Evolutionary conservation across 352 stramenopile genomes (phyloP).

Genomic region (Phytophthora pinifolia): DNA sequence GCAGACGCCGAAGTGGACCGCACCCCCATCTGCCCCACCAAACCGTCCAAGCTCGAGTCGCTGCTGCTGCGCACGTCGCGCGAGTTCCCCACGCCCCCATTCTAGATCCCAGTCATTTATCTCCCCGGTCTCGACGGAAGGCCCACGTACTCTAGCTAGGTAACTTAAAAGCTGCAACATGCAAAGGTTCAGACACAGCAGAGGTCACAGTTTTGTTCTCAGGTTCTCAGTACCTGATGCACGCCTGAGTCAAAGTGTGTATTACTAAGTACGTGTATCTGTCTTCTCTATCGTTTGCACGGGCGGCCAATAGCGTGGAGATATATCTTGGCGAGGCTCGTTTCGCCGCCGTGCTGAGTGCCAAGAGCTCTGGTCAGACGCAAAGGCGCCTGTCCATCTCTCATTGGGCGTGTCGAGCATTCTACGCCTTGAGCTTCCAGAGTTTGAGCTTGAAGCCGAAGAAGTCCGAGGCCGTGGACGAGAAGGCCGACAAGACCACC

Average conservation of each 20-base stretch:
- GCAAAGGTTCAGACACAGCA: too few species aligned
- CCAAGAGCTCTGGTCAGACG: too few species aligned
- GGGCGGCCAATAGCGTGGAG: too few species aligned
- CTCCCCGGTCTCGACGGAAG: conserved; percentile 25
- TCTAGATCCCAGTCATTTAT: conserved; percentile 44
- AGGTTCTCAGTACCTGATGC: too few species aligned
- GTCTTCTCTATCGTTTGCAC: conserved; percentile 1
- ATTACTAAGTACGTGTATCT: too few species aligned
- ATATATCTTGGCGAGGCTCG: too few species aligned
- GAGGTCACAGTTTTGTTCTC: too few species aligned
- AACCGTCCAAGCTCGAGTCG: conserved; percentile 83
- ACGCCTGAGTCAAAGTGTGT: conserved; percentile 7
- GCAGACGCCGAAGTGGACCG: conserved; percentile 77
- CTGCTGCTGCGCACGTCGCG: conserved; percentile 79
- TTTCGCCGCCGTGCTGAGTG: background rate
- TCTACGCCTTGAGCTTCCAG: conserved; percentile 91
- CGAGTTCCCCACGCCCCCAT: conserved; percentile 75
- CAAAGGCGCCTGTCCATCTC: too few species aligned
- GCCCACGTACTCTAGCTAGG: conserved; percentile 33
- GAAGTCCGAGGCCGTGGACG: conserved; percentile 86
- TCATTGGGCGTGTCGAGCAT: too few species aligned
- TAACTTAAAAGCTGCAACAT: conserved; percentile 32
- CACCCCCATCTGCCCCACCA: conserved; percentile 70
- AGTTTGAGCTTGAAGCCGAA: conserved; percentile 93
- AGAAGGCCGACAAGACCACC: conserved; percentile 89